Base-by-base conservation (phyloP, 2,329 filamentous ascomycete species). In the Aspergillus quadrilineatus region DNA sequence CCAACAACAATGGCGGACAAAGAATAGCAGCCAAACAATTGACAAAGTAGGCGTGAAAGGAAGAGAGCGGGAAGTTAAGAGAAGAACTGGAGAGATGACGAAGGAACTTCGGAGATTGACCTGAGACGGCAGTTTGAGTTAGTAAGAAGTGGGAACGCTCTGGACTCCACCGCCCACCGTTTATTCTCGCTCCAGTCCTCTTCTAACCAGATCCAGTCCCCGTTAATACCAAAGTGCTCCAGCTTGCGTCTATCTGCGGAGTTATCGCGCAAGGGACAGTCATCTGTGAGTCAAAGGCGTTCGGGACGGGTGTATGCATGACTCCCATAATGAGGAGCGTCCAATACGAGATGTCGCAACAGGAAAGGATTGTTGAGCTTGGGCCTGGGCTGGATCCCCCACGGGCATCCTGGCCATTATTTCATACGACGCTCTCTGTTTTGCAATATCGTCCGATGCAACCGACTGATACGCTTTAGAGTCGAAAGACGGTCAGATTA, bases 91-190 rank as follows among this genome's bases (percentile, higher is more conserved):
- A 29, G 51, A 50, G 42, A 48, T n/a, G 44, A 37, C 49, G 34
- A 22, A 52, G 22, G 26, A 28, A 28, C 26, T 28, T 28, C 4
- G 46, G 41, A 43, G 41, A 43, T 28, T 28, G 26, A 28, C 4
- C 15, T 30, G 28, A 28, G 29, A 44, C 28, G 34, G 41, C 14
- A 42, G 30, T 30, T 28, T n/a, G 26, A 26, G 37, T 32, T 34
- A 34, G 45, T 34, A 28, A 34, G 28, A 30, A 61, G 52, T 58
- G 58, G 60, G 41, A 17, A 58, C 41, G n/a, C 41, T 43, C 34
- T 12, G 34, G 15, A 9, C 41, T 43, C 41, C 41, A 43, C 41
- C 41, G 41, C 41, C 17, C 46, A 44, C 47, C 53, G 53, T 36
- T 39, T 29, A 28, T 48, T 39, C 51, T 37, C 51, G 29, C 44